These are phyloP conservation scores for Phytopythium mirpurense DNA, from an alignment of 352 stramenopile species.

Conservation along the genomic window DNA sequence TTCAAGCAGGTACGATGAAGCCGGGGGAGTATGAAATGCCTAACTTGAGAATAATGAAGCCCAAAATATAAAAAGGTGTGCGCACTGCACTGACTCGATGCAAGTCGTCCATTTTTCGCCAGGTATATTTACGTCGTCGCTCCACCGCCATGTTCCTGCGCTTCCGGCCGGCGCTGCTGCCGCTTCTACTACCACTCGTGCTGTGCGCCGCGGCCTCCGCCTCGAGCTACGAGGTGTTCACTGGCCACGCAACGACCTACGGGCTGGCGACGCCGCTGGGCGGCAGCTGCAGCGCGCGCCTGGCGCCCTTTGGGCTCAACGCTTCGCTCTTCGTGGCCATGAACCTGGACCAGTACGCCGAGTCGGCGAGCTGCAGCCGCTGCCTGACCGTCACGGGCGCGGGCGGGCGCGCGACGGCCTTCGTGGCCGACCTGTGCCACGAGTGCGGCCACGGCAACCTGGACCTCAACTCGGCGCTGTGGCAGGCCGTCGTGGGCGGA, in stretches of 20 bases:
- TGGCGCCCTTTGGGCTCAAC: conserved; percentile 36
- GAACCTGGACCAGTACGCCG: conserved; percentile 58
- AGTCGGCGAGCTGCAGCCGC: conserved; percentile 47
- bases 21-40: too few species aligned
- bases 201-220: not conserved
- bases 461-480: conserved; percentile 58
- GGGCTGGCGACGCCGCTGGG: conserved; percentile 35
- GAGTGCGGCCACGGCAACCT: conserved; percentile 58
- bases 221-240: conserved; percentile 29
- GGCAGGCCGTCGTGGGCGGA: conserved; percentile 43
- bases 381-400: conserved; percentile 46
- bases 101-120: too few species aligned
- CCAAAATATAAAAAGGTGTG: not conserved
- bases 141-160: too few species aligned
- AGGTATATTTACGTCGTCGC: too few species aligned
- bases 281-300: conserved; percentile 43
- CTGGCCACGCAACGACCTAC: conserved; percentile 44
- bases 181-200: conserved; percentile 3
- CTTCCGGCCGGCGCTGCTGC: not conserved
- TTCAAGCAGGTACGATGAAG: not conserved
- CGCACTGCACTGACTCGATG: conserved; percentile 1
- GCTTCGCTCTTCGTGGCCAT: conserved; percentile 49
- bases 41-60: too few species aligned
- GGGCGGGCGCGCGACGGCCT: conserved; percentile 35
- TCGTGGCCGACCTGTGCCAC: conserved; percentile 61